These are phyloP conservation scores for Fusarium kyushuense DNA, from an alignment of 2,329 filamentous ascomycete species.

Conservation along the genomic window DNA sequence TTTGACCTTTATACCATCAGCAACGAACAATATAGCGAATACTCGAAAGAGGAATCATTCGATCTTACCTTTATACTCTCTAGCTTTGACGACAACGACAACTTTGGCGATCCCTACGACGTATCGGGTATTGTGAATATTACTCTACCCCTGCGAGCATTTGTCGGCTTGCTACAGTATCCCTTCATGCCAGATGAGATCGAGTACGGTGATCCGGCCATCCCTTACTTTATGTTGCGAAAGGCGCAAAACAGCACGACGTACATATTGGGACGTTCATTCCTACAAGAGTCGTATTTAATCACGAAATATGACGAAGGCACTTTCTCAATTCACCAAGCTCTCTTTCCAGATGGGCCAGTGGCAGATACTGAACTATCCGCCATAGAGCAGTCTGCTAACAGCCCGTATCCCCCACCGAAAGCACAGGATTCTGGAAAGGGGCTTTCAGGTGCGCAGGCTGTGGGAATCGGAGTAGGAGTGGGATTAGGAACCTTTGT, in stretches of 20 bases:
- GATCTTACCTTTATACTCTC: slow-evolving; percentile 69
- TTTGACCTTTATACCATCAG: slow-evolving; percentile 74
- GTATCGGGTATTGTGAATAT: slow-evolving; percentile 67
- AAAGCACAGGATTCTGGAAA: slow-evolving; percentile 19
- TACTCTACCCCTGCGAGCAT: slow-evolving; percentile 64
- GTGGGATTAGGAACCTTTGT: slow-evolving; percentile 56
- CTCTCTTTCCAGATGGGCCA: slow-evolving; percentile 62
- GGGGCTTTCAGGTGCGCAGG: slow-evolving; percentile 57
- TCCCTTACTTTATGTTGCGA: slow-evolving; percentile 75
- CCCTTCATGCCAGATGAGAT: slow-evolving; percentile 61
- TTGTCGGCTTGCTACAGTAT: slow-evolving; percentile 63
- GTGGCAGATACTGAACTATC: slow-evolving; percentile 56
- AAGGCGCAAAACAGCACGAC: slow-evolving; percentile 64
- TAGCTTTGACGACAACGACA: slow-evolving; percentile 65
- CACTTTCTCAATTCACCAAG: slow-evolving; percentile 67
- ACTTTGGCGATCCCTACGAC: slow-evolving; percentile 63
- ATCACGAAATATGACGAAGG: slow-evolving; percentile 67
- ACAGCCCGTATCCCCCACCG: slow-evolving; percentile 61
- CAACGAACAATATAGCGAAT: slow-evolving; percentile 66
- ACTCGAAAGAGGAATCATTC: slow-evolving; percentile 57
- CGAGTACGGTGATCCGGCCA: slow-evolving; percentile 57
- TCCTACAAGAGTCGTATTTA: slow-evolving; percentile 76
- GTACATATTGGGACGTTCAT: slow-evolving; percentile 74
- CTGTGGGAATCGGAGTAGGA: slow-evolving; percentile 61
- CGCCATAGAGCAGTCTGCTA: slow-evolving; percentile 57